Base-by-base conservation (phyloP, 225 moss, liverwort and hornwort species). In the Sphagnum contortum region DNA sequence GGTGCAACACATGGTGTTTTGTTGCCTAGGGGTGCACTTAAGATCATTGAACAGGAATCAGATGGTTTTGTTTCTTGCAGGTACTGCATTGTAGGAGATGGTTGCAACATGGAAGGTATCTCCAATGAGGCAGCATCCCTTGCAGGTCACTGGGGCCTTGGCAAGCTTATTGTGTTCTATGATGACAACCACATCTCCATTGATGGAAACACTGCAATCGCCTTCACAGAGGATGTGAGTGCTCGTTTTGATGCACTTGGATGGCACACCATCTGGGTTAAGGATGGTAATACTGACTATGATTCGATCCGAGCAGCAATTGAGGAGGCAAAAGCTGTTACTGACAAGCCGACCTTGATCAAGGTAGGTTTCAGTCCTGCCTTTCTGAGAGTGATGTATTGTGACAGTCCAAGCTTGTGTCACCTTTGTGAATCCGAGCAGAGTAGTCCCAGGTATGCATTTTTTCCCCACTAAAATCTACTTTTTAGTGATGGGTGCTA, bases 111-210 rank as follows among this genome's bases (percentile, higher is more conserved):
- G 94, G 94, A 96, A 69, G 92, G 92, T 70, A 88, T 88, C 55
- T 86, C 95, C 59, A 91, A 75, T n/a, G 92, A 92, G 80, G 95
- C 92, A 45, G 95, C 87, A 48, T 95, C 95, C 4, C 72, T 95
- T 46, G 95, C 95, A n/a, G 95, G 95, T 55, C 95, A 95, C 63
- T 95, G 95, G 95, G 95, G 89, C 45, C 79, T 95, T 44, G 89
- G 88, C 9, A 53, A 96, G 80, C 83, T 92, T 3, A 85, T 92
- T 62, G 77, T 70, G 50, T 64, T 96, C 2, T 88, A 92, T 45
- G 88, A 96, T 62, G 92, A 92, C 74, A 92, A 96, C 61, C 92
- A 90, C 55, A 95, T 92, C 64, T 92, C 92, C 5, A 92, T 95
- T 45, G 85, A 95, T 51, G 92, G 90, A 61, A 83, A 90, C 70